Evolutionary conservation across 352 stramenopile genomes (phyloP), one percentile per base, ranked within the genome.

Genomic region (Globisporangium iwayamae): DNA sequence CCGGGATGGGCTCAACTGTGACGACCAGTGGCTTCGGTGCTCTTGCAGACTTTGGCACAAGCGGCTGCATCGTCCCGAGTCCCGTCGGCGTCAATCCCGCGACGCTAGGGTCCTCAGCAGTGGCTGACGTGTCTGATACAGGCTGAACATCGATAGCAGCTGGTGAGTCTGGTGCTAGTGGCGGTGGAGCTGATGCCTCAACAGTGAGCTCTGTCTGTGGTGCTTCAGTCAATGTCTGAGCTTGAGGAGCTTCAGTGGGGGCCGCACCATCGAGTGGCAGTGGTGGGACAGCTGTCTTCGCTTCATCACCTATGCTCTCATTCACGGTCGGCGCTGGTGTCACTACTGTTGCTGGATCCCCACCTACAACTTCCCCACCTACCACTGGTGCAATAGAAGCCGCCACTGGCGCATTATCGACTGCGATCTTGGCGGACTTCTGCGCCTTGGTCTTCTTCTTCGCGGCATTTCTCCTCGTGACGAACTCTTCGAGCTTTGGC

Each of bases 381-480:
- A 30, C 20, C n/a, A 18, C 46, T 30, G 46, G 20, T 13, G n/a
- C 18, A 20, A 28, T 4, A 14, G 18, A 30, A 30, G 66, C 18
- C 4, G 8, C 30, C 36, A 41, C 9, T 16, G 9, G 36, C 3
- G 65, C 25, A 30, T 73, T 68, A 25, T 81, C 78, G 11, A 56
- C 75, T 2, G 75, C 74, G 20, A 86, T 75, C 55, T 83, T 86
- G 7, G 76, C 67, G 32, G 66, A 43, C 65, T 45, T 72, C 4
- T 60, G 59, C 48, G 51, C 51, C 8, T 70, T 70, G 3, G 4
- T 41, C 43, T 38, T 58, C 60, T 52, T 50, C 16, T 56, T 61
- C 32, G 25, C 48, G 8, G 36, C 4, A 16, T 2, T 5, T 48
- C 18, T 54, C 18, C 38, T 62, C 46, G 47, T 60, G 39, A 6